These are phyloP conservation scores for Rhizophagus clarus DNA, from an alignment of 192 early-diverging fungal species.

Conservation along the genomic window DNA sequence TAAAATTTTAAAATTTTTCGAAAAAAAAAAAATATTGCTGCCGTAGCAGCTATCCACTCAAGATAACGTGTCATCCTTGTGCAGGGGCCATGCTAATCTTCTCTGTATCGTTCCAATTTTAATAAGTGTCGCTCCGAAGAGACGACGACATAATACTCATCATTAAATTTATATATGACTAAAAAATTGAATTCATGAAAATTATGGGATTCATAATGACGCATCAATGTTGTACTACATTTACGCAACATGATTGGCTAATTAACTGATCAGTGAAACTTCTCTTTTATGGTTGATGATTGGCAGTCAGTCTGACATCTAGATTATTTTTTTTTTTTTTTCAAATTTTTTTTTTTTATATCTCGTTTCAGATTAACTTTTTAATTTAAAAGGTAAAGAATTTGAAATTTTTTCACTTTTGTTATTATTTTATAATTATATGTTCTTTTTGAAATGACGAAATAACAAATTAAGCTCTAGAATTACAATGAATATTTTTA, in stretches of 20 bases:
- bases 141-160: neutral
- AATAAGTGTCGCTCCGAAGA: slow-evolving; percentile 30
- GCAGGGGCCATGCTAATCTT: slow-evolving; percentile 28
- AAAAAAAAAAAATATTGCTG: slow-evolving; percentile 21
- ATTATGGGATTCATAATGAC: slow-evolving; percentile 4
- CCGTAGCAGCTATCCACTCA: slow-evolving; percentile 22
- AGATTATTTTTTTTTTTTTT: too few species aligned
- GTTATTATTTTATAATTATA: too few species aligned
- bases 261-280: too few species aligned
- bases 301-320: neutral
- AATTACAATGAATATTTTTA: too few species aligned
- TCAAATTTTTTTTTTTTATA: too few species aligned
- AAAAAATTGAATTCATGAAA: neutral
- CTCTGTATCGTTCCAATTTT: slow-evolving; percentile 30
- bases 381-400: too few species aligned
- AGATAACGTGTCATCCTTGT: slow-evolving; percentile 31
- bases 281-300: neutral
- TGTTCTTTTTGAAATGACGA: too few species aligned
- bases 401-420: too few species aligned
- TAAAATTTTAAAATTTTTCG: too few species aligned
- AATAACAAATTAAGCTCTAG: too few species aligned
- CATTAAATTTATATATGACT: neutral
- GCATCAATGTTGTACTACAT: neutral
- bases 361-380: too few species aligned
- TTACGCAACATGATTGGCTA: neutral